Percentiles rank a stretch among this genome's conserved stretches.
Conservation (phyloP, 768 basidiomycete species). For the Dacryopinax primogenitus region DNA sequence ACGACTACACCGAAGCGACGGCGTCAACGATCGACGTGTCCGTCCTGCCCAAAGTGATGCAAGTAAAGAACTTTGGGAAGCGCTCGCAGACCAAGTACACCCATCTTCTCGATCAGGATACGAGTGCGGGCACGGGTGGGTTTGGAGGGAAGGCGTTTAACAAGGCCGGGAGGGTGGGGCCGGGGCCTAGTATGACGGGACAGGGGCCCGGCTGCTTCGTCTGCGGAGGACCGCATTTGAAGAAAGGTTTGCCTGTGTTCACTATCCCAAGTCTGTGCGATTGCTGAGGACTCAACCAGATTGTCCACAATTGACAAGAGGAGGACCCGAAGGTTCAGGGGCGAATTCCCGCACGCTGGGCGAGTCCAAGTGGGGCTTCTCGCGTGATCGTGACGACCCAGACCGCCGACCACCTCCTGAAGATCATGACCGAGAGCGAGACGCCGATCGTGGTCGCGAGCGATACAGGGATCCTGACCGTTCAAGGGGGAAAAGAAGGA, state of each 20-base stretch:
- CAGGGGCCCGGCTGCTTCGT: constrained; percentile 68
- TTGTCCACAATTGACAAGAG: constrained; percentile 16
- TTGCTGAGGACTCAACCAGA: constrained; percentile 10
- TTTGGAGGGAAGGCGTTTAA: constrained; percentile 49
- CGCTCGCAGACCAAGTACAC: constrained; percentile 91
- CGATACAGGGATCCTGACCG: constrained; percentile 9
- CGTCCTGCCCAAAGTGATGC: constrained; percentile 87
- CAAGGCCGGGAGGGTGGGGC: constrained; percentile 36
- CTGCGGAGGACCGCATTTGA: constrained; percentile 89
- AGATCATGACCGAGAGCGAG: neutral
- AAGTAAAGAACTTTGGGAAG: constrained; percentile 89
- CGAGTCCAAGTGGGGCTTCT: constrained; percentile 9
- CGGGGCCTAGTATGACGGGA: constrained; percentile 28
- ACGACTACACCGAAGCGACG: constrained; percentile 82
- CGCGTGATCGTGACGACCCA: constrained; percentile 10
- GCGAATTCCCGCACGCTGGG: constrained; percentile 11
- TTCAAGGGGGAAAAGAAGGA: neutral
- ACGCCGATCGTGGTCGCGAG: neutral
- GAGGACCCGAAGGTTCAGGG: constrained; percentile 9
- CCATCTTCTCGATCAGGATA: constrained; percentile 90
- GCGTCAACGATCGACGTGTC: constrained; percentile 80
- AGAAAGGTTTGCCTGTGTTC: constrained; percentile 48
- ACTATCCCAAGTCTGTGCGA: neutral
- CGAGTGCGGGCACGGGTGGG: constrained; percentile 48
- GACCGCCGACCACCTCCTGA: constrained; percentile 2